Conservation (phyloP, 176 grass and related monocot genomes). For the Tillandsia fasciculata region DNA sequence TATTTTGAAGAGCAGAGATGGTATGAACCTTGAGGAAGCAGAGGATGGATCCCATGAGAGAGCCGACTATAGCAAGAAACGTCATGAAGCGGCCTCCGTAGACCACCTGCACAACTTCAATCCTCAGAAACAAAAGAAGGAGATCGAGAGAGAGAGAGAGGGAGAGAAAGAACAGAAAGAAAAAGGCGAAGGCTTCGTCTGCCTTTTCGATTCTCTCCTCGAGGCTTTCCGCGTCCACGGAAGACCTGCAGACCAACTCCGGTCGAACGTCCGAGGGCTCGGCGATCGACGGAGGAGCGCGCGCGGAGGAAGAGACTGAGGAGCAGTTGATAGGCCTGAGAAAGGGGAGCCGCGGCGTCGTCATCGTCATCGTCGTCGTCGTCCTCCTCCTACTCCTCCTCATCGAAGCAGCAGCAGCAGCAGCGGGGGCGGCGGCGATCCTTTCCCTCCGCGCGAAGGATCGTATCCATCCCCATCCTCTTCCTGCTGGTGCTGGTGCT, state of each 20-base stretch:
- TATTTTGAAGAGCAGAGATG: background rate
- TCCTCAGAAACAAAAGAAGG: too few species aligned
- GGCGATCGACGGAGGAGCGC: background rate
- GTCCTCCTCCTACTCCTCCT: background rate
- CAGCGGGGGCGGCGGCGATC: too few species aligned
- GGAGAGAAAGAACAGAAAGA: background rate
- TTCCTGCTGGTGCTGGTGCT: too few species aligned
- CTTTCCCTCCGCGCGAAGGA: too few species aligned
- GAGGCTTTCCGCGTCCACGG: background rate
- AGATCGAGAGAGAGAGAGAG: background rate
- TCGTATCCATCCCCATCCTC: too few species aligned
- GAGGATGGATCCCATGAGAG: constrained; percentile 54
- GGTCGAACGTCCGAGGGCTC: background rate
- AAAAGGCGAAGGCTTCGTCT: background rate
- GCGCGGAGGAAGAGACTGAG: background rate
- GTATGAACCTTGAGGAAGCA: constrained; percentile 66
- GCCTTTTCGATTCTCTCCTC: constrained; percentile 3
- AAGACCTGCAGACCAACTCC: background rate
- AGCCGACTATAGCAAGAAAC: constrained; percentile 61
- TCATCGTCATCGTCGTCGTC: background rate
- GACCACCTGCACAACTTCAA: constrained; percentile 20
- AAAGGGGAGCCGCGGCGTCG: background rate
- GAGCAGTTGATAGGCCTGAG: background rate
- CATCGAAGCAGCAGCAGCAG: too few species aligned
- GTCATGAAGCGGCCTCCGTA: constrained; percentile 66